Evolutionary conservation across 495 filamentous ascomycete species (phyloP).

Genomic region (Trichocladium antarcticum): DNA sequence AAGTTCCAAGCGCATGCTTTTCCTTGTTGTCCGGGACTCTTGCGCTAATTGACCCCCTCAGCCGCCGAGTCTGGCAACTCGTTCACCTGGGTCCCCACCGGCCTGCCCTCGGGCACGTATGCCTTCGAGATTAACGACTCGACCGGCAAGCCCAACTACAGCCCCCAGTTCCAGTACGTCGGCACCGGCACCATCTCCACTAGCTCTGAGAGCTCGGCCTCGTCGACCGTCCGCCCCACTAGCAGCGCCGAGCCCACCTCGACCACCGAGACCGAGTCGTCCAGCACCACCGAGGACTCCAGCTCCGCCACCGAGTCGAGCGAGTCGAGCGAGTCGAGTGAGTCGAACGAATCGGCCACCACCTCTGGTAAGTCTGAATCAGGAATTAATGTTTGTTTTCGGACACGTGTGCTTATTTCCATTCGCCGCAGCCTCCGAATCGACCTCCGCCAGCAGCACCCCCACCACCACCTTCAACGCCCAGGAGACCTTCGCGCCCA

Average conservation of each 20-base stretch:
- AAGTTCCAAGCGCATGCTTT: constrained; percentile 1
- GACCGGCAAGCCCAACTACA: constrained; percentile 32
- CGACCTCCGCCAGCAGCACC: constrained; percentile 11
- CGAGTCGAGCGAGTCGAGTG: constrained; percentile 5
- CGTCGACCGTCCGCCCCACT: constrained; percentile 20
- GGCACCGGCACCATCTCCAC: constrained; percentile 20
- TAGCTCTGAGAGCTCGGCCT: constrained; percentile 15
- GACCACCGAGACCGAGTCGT: constrained; percentile 5
- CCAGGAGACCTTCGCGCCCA: constrained; percentile 5
- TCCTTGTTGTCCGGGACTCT: not conserved
- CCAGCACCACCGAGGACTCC: constrained; percentile 12
- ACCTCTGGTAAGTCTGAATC: constrained; percentile 11
- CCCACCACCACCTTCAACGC: not conserved
- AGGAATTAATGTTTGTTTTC: not conserved
- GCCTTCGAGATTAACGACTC: constrained; percentile 33
- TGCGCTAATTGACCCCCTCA: constrained; percentile 13
- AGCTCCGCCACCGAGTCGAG: not conserved
- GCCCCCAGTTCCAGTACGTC: constrained; percentile 24
- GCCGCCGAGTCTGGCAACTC: constrained; percentile 21
- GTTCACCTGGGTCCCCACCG: constrained; percentile 28
- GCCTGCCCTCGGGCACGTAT: constrained; percentile 31
- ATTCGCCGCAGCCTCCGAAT: constrained; percentile 11
- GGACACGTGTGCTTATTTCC: not conserved
- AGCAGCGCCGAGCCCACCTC: constrained; percentile 9
- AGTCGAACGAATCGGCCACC: constrained; percentile 10